Base-by-base conservation (phyloP, 2,329 filamentous ascomycete genomes). In the Bipolaris victoriae region DNA sequence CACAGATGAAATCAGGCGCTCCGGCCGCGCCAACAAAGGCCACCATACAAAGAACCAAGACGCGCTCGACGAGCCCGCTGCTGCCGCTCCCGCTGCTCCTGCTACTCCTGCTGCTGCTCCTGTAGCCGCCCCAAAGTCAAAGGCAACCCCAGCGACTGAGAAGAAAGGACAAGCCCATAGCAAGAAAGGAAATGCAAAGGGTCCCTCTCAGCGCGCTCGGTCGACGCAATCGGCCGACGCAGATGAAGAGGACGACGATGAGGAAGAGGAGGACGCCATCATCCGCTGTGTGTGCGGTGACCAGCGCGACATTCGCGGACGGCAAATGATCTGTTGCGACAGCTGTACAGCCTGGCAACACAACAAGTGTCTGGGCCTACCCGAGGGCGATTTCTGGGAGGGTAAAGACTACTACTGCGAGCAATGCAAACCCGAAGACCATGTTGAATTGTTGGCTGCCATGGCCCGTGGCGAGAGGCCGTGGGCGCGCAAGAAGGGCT, bases 311-410 rank as follows among this genome's bases (percentile, higher is more conserved):
- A 91, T 96, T 66, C 88, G 91, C 13, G 91, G 90, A 64, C 89
- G 95, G 68, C 88, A 92, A 50, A 98, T 96, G 92, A 97, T 99
- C 70, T 92, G 90, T 60, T 99, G 95, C 80, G 95, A 99, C 77
- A 86, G 86, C 45, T 99, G 95, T 77, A 87, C 87, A 47, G 94
- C 90, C 40, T 99, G 95, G 95, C 95, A 99, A 78, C 95, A 99
- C 78, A 97, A 97, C 71, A 89, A 96, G 62, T 99, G 95, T 75
- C 91, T 99, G 82, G 92, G 91, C 51, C 86, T 97, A 69, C 87
- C 89, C 45, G 92, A 90, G 67, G 86, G 88, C 31, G 63, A 69
- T 90, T 59, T 84, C 90, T 76, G 74, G 73, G 68, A 73, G 24
- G 61, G 65, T 52, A 70, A 65, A 57, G 66, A 65, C 20, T 99